Evolutionary conservation across 2,329 filamentous ascomycete genomes (phyloP), one percentile per base, ranked within the genome.

Genomic region (Cryoendolithus antarcticus): DNA sequence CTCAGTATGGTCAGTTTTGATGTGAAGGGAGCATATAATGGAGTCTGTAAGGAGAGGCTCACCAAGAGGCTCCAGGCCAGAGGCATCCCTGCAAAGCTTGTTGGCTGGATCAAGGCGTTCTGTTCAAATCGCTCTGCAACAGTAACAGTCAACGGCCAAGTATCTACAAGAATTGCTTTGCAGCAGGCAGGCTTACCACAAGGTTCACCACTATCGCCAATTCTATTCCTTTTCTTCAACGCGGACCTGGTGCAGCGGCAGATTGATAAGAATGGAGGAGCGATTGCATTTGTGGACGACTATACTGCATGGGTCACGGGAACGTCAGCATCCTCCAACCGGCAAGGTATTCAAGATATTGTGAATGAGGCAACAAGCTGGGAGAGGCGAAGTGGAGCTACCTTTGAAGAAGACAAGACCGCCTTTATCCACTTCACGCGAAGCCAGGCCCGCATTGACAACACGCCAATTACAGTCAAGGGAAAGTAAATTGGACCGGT

Each of bases 21-120:
- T 47, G 48, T 65, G 2, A 64, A 64, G 42, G 58, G 59, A 12
- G 61, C 57, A 36, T 64, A 62, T 42, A 64, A 65, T 34, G 50
- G 59, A 4, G 56, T 64, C 12, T 58, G 40, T 29, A 61, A 58
- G 41, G 54, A 37, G 9, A 24, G 35, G 35, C 15, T 37, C 6
- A 19, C 29, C 7, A 4, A 37, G 35, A 10, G 35, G 38, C 50
- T 62, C 30, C 50, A 43, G 45, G 45, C 40, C 28, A 41, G 54
- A 49, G 45, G 51, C n/a, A 56, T 59, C 41, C 55, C 49, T 10
- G 39, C 48, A 32, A 24, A 32, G n/a, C 30, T 32, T 2, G 30
- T 32, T 11, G 8, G 13, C 30, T 32, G 30, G 30, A 32, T 32
- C 13, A 15, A 15, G n/a, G 9, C 30, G 9, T 32, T 32, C 30